These are phyloP conservation scores for Leptomonas pyrrhocoris DNA, from an alignment of 208 protist species.

Conservation along the genomic window DNA sequence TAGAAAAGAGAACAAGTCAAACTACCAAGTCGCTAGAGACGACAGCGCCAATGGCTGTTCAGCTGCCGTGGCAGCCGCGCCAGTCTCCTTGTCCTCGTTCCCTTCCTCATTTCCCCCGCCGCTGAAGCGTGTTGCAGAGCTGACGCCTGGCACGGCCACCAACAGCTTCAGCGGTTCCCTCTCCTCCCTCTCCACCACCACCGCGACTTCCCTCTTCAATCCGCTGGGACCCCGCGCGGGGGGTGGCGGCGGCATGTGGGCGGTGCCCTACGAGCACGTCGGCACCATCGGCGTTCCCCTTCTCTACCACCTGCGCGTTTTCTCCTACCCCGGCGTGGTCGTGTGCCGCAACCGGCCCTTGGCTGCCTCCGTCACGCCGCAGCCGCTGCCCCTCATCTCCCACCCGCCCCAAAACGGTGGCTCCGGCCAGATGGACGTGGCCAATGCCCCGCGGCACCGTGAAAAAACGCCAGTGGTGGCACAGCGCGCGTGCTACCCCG, in stretches of 20 bases:
- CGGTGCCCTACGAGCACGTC: constrained; percentile 36
- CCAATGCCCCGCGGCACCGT: constrained; percentile 18
- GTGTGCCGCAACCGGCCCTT: constrained; percentile 41
- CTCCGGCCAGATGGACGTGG: neutral
- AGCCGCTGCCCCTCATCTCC: neutral
- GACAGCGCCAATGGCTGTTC: too few species aligned
- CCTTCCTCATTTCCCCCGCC: constrained; percentile 15
- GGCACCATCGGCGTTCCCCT: constrained; percentile 39
- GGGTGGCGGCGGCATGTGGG: constrained; percentile 31
- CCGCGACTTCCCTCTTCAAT: neutral
- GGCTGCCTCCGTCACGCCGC: neutral
- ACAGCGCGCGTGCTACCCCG: constrained; percentile 21
- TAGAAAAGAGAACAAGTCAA: too few species aligned
- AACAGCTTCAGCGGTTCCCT: constrained; percentile 7
- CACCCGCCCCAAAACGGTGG: neutral
- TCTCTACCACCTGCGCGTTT: constrained; percentile 54
- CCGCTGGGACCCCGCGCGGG: too few species aligned
- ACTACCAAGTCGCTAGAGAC: too few species aligned
- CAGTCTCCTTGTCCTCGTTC: neutral
- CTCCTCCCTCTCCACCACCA: neutral
- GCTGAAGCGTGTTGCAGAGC: constrained; percentile 27
- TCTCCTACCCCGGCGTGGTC: constrained; percentile 48
- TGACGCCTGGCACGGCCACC: constrained; percentile 6
- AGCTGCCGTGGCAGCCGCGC: too few species aligned
- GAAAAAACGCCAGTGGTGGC: constrained; percentile 31